Evolutionary conservation across 192 early-diverging fungal genomes (phyloP), one percentile per base, ranked within the genome.

Genomic region (Glomus cerebriforme): DNA sequence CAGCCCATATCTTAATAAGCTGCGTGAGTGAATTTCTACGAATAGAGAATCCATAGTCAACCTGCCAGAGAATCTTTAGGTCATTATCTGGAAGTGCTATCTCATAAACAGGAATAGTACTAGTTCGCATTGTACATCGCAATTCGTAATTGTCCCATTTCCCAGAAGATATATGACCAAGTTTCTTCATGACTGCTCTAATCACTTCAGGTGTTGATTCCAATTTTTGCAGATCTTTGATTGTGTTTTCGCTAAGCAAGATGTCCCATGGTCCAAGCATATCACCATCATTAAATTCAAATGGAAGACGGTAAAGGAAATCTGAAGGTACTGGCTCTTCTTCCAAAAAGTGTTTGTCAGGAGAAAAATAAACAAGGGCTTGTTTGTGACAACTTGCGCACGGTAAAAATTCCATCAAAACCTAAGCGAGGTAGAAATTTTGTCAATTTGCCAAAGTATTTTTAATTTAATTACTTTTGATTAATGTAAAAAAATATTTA

Each of bases 281-380:
- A 24, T 75, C 74, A 39, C 63, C 13, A 3, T 75, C 74, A 62
- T 60, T 31, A 34, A 75, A 75, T 43, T 75, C 74, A 35, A 75
- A 75, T 43, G 74, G 74, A 62, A 75, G 74, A 10, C 74, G 45
- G 59, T 12, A 74, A 35, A 58, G 31, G 9, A n/a, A 24, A n/a
- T 39, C 29, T 17, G 47, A 24, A 26, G 32, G n/a, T 72, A 2
- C 66, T 10, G n/a, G 7, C 19, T 27, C 45, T 10, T 37, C 32
- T 68, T 68, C 32, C 32, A 13, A 43, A 68, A 35, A 68, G 15
- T 73, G 58, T 73, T 73, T 73, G 9, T 73, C 70, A 2, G 70
- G 70, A 3, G n/a, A 54, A 17, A 73, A 29, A 32, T 31, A 22
- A 54, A 29, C 12, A 22, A 73, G 70, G 10, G 70, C 70, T 27